These are phyloP conservation scores for Termitomyces sp. DNA, from an alignment of 768 basidiomycete species.

Conservation along the genomic window DNA sequence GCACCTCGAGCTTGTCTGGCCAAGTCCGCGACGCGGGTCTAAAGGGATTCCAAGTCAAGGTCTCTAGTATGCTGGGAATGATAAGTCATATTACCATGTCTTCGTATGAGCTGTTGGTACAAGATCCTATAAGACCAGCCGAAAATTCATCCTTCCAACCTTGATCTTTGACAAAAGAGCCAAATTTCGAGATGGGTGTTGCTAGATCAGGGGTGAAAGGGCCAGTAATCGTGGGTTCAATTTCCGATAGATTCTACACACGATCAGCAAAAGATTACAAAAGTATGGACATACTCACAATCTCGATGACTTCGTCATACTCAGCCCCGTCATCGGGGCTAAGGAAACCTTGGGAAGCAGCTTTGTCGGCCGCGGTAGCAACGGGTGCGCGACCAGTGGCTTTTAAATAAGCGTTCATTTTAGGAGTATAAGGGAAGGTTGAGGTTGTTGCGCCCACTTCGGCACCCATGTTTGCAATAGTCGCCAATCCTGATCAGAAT, in stretches of 20 bases:
- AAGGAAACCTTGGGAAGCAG: conserved; percentile 76
- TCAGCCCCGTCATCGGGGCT: conserved; percentile 82
- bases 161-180: conserved; percentile 72
- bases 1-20: conserved; percentile 85
- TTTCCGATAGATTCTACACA: conserved; percentile 74
- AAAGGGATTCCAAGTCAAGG: conserved; percentile 11
- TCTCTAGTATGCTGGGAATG: conserved; percentile 6
- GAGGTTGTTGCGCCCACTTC: conserved; percentile 99
- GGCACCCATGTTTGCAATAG: conserved; percentile 98
- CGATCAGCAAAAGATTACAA: conserved; percentile 3
- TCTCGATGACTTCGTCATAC: conserved; percentile 93
- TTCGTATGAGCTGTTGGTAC: conserved; percentile 98
- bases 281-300: conserved; percentile 51
- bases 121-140: conserved; percentile 94
- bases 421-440: conserved; percentile 91
- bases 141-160: conserved; percentile 94
- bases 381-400: conserved; percentile 89
- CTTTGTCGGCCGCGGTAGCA: conserved; percentile 82
- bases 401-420: conserved; percentile 86
- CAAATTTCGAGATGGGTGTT: conserved; percentile 90
- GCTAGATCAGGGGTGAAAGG: conserved; percentile 98
- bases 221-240: conserved; percentile 93
- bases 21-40: conserved; percentile 91
- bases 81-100: conserved; percentile 64
- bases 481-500: conserved; percentile 67